These are phyloP conservation scores for Aspergillus pseudoterreus DNA, from an alignment of 2,329 filamentous ascomycete species.

Conservation along the genomic window DNA sequence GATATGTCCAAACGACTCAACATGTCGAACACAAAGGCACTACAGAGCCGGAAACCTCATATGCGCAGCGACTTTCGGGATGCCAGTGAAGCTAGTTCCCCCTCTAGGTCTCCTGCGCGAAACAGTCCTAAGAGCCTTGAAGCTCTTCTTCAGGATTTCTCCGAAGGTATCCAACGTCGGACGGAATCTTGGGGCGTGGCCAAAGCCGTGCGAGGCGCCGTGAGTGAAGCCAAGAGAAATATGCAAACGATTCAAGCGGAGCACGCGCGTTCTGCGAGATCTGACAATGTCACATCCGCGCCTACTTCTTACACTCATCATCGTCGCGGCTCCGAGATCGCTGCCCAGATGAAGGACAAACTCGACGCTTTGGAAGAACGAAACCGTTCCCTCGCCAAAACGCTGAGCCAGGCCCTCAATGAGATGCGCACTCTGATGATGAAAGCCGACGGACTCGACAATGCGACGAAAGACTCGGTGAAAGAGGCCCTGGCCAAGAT, in stretches of 20 bases:
- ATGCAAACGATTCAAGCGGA: conserved; percentile 45
- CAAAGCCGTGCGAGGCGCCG: conserved; percentile 47
- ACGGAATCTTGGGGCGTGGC: conserved; percentile 49
- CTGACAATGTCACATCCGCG: conserved; percentile 11
- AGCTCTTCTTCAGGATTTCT: conserved; percentile 46
- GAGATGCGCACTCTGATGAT: conserved; percentile 36
- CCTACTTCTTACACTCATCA: conserved; percentile 12
- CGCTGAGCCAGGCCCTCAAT: conserved; percentile 39
- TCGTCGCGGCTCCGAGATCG: conserved; percentile 12
- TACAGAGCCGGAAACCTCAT: conserved; percentile 17
- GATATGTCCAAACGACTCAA: conserved; percentile 25
- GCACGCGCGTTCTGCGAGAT: conserved; percentile 24
- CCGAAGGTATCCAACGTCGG: conserved; percentile 45
- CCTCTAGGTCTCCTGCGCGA: conserved; percentile 34
- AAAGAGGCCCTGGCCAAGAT: conserved; percentile 38
- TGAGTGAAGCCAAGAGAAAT: conserved; percentile 45
- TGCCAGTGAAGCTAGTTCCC: conserved; percentile 28
- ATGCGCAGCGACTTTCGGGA: conserved; percentile 28
- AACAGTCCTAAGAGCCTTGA: conserved; percentile 42
- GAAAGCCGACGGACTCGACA: conserved; percentile 21
- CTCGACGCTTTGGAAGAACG: conserved; percentile 36
- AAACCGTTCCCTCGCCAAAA: conserved; percentile 39
- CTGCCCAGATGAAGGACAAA: conserved; percentile 27
- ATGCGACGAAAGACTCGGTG: conserved; percentile 27
- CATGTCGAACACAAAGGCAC: conserved; percentile 17